These are phyloP conservation scores for Calonectria naviculata DNA, from an alignment of 2,329 filamentous ascomycete species.

Conservation along the genomic window DNA sequence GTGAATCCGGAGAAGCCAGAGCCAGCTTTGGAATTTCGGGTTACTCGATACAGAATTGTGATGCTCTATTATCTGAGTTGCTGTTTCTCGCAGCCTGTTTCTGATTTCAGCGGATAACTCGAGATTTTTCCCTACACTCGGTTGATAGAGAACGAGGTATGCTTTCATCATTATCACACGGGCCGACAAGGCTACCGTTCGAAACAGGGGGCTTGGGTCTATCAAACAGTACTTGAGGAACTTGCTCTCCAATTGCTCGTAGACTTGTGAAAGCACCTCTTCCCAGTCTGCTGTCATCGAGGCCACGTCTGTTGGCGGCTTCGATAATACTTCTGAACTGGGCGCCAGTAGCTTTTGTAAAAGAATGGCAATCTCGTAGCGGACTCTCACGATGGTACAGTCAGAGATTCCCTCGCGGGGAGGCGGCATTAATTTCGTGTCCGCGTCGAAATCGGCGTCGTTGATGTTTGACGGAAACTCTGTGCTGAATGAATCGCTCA, in stretches of 20 bases:
- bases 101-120: not conserved
- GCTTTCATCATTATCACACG: not conserved
- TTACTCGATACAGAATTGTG: not conserved
- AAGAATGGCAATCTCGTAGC: not conserved
- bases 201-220: not conserved
- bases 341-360: not conserved
- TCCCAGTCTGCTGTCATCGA: not conserved
- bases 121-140: not conserved
- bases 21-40: not conserved
- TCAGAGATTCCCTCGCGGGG: not conserved
- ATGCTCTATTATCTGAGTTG: not conserved
- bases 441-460: slow-evolving; percentile 51
- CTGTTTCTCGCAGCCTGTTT: not conserved
- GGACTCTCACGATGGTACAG: not conserved
- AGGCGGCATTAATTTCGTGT: not conserved
- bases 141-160: not conserved
- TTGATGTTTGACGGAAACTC: slow-evolving; percentile 66
- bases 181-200: not conserved
- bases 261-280: not conserved
- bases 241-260: not conserved
- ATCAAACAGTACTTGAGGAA: not conserved
- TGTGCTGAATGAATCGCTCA: slow-evolving; percentile 59
- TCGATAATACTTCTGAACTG: not conserved
- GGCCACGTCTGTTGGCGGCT: not conserved
- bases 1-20: not conserved